Evolutionary conservation across 305 asterid species (phyloP).

Genomic region (Plantago coronopus): DNA sequence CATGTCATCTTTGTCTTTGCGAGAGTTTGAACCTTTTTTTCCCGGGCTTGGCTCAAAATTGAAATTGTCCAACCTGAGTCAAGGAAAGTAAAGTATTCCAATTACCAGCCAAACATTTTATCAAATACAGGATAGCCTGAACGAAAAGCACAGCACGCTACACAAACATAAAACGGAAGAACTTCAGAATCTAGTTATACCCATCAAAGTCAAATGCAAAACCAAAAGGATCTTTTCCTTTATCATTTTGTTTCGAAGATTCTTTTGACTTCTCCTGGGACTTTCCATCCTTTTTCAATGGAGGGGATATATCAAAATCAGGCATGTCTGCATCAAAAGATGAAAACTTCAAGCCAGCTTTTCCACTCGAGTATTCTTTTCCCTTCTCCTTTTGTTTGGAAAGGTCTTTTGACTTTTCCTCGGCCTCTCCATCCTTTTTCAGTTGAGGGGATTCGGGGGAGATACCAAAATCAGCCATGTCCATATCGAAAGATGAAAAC

Average conservation of each 20-base stretch:
- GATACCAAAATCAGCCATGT: slow-evolving; percentile 67
- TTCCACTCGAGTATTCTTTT: slow-evolving; percentile 27
- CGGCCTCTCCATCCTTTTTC: slow-evolving; percentile 43
- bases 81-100: slow-evolving; percentile 20
- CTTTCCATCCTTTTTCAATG: slow-evolving; percentile 45
- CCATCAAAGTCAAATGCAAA: too few relatives aligned
- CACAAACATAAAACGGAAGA: slow-evolving; percentile 60
- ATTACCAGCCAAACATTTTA: slow-evolving; percentile 8
- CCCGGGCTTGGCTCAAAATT: not conserved
- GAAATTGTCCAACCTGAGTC: slow-evolving; percentile 30
- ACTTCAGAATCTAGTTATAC: not conserved
- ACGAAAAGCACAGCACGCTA: not conserved
- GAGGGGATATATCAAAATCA: slow-evolving; percentile 70
- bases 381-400: slow-evolving; percentile 25
- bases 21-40: not conserved
- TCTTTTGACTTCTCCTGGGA: slow-evolving; percentile 40
- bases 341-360: too few relatives aligned
- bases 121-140: slow-evolving; percentile 1
- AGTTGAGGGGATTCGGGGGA: slow-evolving; percentile 64
- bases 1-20: not conserved
- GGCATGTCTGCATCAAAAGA: slow-evolving; percentile 66
- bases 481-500: slow-evolving; percentile 28
- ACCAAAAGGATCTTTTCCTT: slow-evolving; percentile 34
- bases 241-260: slow-evolving; percentile 2
- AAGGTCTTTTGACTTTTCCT: slow-evolving; percentile 35